These are phyloP conservation scores for Gynostemma pentaphyllum DNA, from an alignment of 306 rosid species.

Conservation along the genomic window DNA sequence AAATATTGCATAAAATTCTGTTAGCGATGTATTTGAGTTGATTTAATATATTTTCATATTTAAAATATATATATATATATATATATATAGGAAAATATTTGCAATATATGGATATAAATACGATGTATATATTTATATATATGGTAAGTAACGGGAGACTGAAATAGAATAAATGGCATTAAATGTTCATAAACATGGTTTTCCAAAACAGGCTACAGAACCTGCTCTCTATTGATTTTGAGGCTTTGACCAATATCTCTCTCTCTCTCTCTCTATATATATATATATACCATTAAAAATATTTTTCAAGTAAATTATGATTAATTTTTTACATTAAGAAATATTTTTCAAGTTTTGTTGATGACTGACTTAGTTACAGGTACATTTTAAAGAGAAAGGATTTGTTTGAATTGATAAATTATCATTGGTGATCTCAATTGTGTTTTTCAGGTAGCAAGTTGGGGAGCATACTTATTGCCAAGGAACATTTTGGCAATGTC, in stretches of 20 bases:
- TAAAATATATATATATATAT: not conserved
- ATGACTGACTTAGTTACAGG: too few species aligned
- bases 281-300: too few species aligned
- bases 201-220: not conserved
- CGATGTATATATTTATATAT: not conserved
- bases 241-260: not conserved
- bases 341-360: too few species aligned
- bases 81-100: not conserved
- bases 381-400: too few species aligned
- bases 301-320: too few species aligned
- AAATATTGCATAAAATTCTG: too few species aligned
- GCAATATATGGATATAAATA: not conserved
- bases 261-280: not conserved
- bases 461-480: slow-evolving; percentile 84
- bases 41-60: not conserved
- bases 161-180: not conserved
- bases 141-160: not conserved
- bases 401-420: too few species aligned
- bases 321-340: too few species aligned
- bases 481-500: slow-evolving; percentile 67
- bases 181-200: not conserved
- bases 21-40: too few species aligned
- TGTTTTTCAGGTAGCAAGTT: slow-evolving; percentile 77
- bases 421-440: not conserved
- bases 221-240: not conserved